Evolutionary conservation across 1,139 yeast species (phyloP).

Genomic region (Sugiyamaella sp.): DNA sequence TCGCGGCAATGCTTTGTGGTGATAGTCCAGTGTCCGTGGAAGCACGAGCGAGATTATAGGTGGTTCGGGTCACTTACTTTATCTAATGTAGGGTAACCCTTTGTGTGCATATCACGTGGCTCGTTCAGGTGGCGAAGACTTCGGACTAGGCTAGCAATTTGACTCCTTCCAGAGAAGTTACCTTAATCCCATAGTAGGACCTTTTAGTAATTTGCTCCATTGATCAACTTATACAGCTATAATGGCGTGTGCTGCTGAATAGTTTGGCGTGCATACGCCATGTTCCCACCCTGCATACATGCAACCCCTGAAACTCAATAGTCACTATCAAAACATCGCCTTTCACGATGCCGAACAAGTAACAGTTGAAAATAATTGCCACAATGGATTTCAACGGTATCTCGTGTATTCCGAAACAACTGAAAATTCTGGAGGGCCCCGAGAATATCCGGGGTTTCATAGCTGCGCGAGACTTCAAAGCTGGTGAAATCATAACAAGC

Average conservation of each 20-base stretch:
- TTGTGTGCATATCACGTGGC: background rate
- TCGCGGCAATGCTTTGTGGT: slow-evolving; percentile 5
- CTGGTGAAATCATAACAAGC: slow-evolving; percentile 12
- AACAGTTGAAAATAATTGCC: too few species aligned
- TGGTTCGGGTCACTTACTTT: background rate
- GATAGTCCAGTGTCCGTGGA: background rate
- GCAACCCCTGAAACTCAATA: slow-evolving; percentile 8
- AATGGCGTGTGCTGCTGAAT: too few species aligned
- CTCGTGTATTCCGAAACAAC: slow-evolving; percentile 18
- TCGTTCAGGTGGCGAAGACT: background rate
- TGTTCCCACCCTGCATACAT: slow-evolving; percentile 3
- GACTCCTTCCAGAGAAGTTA: too few species aligned
- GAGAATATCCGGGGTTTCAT: slow-evolving; percentile 17
- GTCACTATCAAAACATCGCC: background rate
- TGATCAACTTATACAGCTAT: too few species aligned
- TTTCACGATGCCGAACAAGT: background rate
- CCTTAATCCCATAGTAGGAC: too few species aligned
- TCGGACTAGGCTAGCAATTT: too few species aligned
- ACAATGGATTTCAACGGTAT: slow-evolving; percentile 1
- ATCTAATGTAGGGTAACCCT: slow-evolving; percentile 13
- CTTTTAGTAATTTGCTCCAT: too few species aligned
- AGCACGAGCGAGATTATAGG: slow-evolving; percentile 11
- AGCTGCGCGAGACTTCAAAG: slow-evolving; percentile 10
- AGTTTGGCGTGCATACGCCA: background rate
- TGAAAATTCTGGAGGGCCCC: slow-evolving; percentile 14